Base-by-base conservation (phyloP, 805 yeast genomes). In the Ogataea populi-albae region DNA sequence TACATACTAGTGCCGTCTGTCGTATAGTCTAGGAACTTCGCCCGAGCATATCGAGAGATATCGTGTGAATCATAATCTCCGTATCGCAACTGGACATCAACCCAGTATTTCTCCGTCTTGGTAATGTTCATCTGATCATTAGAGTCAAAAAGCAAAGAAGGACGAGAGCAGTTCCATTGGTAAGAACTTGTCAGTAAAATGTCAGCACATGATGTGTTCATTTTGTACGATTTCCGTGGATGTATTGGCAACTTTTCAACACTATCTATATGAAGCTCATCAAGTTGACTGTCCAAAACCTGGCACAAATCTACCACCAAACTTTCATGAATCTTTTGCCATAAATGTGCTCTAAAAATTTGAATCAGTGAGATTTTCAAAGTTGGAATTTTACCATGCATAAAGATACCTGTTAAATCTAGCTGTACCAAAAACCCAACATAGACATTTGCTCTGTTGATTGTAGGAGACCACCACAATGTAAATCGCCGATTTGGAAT, bases 391-490 rank as follows among this genome's bases (percentile, higher is more conserved):
- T 93, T 93, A 49, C 99, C 99, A 57, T 93, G 99, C 32, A 93
- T 67, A 61, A 93, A 93, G 19, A 93, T 91, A 52, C 98, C 99
- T 0, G 99, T 93, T 54, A 93, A 67, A 62, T 93, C 99, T 29
- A 93, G 69, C 58, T 93, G 99, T 19, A 93, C 98, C 54, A 89
- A 69, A 66, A 93, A 93, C 18, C 99, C 99, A 38, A 93, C 97
- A 55, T 93, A 93, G 17, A 93, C 98, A 55, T 93, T 93, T 5
- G 98, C 98, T 46, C 99, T 75, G 54, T 93, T 93, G 51, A 93
- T 93, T 0, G 99, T 93, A 5, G 99, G 99, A 0, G 97, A 88
- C 99, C 99, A 93, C 99, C 99, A 93, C 20, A 93, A 66, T 0
- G 98, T 93, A 57, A 93, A 93, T 30, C 99, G 75, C 58, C 99